A percentile compares a stretch with the other conserved stretches of the same genome.
These are phyloP conservation scores for Colletotrichum eleusines DNA, from an alignment of 2,329 filamentous ascomycete species.

Conservation along the genomic window DNA sequence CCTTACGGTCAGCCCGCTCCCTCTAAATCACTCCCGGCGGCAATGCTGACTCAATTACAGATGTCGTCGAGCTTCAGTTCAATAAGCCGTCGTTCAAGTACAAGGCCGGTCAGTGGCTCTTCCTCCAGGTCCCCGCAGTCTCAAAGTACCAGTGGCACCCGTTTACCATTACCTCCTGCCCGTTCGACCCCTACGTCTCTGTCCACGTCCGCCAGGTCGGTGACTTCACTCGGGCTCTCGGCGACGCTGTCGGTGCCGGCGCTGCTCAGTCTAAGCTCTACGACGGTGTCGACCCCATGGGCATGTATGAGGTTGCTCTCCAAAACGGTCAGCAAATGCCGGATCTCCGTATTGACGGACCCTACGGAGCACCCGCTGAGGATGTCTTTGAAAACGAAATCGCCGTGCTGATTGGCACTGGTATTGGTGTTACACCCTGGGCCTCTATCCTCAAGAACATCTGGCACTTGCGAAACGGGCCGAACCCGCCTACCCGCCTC, in stretches of 20 bases:
- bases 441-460: constrained; percentile 95
- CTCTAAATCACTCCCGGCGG: neutral
- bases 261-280: constrained; percentile 89
- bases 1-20: constrained; percentile 79
- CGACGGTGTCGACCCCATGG: constrained; percentile 89
- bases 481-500: constrained; percentile 89
- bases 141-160: constrained; percentile 97
- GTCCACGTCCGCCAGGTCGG: constrained; percentile 96
- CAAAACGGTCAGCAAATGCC: constrained; percentile 96
- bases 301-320: constrained; percentile 97
- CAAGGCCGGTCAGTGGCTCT: constrained; percentile 98
- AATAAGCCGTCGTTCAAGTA: constrained; percentile 96
- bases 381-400: constrained; percentile 97
- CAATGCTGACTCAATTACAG: constrained; percentile 58
- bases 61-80: constrained; percentile 98
- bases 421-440: constrained; percentile 90
- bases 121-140: constrained; percentile 91
- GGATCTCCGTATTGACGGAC: constrained; percentile 88
- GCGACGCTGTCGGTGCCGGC: constrained; percentile 93
- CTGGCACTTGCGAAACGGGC: constrained; percentile 92
- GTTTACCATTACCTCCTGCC: constrained; percentile 98
- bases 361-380: constrained; percentile 96
- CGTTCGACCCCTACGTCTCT: constrained; percentile 93
- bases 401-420: constrained; percentile 85
- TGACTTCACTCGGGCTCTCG: constrained; percentile 95